Base-by-base conservation (phyloP, 805 yeast genomes). In the Yarrowia hollandica region DNA sequence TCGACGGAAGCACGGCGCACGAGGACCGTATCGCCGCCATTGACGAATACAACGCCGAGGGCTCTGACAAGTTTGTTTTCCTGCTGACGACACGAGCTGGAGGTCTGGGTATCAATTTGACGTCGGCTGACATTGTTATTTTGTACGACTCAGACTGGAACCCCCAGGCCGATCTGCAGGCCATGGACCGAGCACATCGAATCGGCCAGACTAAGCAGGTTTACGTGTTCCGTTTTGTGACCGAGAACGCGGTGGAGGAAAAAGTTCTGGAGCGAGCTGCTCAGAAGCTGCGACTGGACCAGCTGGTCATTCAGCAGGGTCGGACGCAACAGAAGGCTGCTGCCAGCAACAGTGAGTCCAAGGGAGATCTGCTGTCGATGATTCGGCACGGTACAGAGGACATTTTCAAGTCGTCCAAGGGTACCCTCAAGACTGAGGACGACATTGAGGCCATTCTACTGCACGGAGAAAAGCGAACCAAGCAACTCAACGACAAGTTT, bases 141-240 rank as follows among this genome's bases (percentile, higher is more conserved):
- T 72, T 91, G 23, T 92, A 82, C 69, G 98, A 91, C 71, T 87
- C 96, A 0, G 98, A 91, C 74, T 91, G 98, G 98, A 91, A 91
- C 69, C 98, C 98, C 1, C 98, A 91, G 70, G 97, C 97, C 0
- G 98, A 91, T 77, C 77, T 91, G 67, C 98, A 91, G 74, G 97
- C 97, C 1, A 91, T 91, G 98, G 98, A 92, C 71, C 81, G 98
- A 69, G 98, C 97, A 0, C 98, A 91, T 69, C 83, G 98, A 77
- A 91, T 91, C 69, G 98, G 98, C 16, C 98, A 91, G 71, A 92
- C 88, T 70, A 92, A 92, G 69, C 99, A 92, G 74, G 99, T 92
- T 8, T 81, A 84, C 66, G 98, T 92, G 16, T 92, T 81, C 71
- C 77, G 99, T 64, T 89, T 92, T 74, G 96, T 92, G 23, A 92